phyloP scores from a whole-genome alignment of 2,329 filamentous ascomycete species.

The Penicillium sp. region DNA sequence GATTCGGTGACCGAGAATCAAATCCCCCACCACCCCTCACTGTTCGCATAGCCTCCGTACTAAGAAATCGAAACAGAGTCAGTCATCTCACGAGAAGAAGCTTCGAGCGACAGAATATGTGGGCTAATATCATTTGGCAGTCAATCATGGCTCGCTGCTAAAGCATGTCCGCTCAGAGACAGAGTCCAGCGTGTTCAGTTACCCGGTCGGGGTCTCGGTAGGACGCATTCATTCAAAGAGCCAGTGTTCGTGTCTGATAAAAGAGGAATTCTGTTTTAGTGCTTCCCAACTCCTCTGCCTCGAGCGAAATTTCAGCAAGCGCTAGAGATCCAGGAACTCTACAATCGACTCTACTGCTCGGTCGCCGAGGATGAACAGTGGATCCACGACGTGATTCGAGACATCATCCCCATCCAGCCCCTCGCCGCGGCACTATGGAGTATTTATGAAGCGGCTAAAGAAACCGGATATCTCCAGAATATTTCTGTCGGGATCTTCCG shows the following conservation, averaged over 20 bases:
- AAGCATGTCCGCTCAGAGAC: conserved; percentile 40
- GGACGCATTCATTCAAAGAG: neutral
- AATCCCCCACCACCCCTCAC: neutral
- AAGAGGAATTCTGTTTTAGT: conserved; percentile 2
- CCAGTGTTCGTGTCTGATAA: neutral
- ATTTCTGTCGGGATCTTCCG: conserved; percentile 49
- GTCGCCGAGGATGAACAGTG: conserved; percentile 54
- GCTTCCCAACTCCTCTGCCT: conserved; percentile 45
- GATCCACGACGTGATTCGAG: conserved; percentile 41
- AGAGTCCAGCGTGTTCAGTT: conserved; percentile 37
- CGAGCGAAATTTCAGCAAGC: conserved; percentile 48
- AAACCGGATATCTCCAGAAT: conserved; percentile 39
- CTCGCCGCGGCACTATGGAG: conserved; percentile 48
- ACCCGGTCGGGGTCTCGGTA: conserved; percentile 42
- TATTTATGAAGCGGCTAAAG: conserved; percentile 43
- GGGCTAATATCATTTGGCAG: neutral
- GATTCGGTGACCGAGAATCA: neutral
- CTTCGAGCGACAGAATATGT: neutral
- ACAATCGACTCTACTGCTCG: conserved; percentile 60
- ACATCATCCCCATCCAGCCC: conserved; percentile 42
- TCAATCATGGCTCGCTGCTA: conserved; percentile 50
- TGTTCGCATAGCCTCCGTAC: neutral
- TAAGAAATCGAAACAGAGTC: neutral
- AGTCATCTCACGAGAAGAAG: neutral
- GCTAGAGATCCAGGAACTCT: conserved; percentile 64